Base-by-base conservation (phyloP, 208 protist species). In the Leishmania aethiopica region DNA sequence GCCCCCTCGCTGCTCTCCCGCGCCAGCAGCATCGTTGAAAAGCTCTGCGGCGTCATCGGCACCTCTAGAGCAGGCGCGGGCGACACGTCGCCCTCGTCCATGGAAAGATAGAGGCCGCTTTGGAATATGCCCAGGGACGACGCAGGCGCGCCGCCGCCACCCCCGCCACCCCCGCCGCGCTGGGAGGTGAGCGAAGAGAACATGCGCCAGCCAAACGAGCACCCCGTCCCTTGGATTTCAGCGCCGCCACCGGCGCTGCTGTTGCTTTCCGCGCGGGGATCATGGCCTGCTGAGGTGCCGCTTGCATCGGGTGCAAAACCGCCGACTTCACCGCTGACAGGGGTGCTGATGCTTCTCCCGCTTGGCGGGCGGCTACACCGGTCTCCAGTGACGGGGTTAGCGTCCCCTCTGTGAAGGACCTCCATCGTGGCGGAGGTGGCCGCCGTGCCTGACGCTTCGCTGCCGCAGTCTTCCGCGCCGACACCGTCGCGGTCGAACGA, bases 11-110 rank as follows among this genome's bases (percentile, higher is more conserved):
- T 73, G 78, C 25, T 70, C 55, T 80, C 77, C 42, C 78, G 81
- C 6, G 57, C 77, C 72, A 80, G 81, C 35, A 80, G 6, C 73
- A 91, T 67, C 22, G 84, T 85, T 0, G 84, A 90, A 75, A 86
- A 93, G 51, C 86, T 87, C 74, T 91, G 84, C n/a, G 87, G 85
- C 32, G 90, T 93, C 84, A 93, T 93, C 37, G 90, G 90, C 59
- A 75, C 87, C 66, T 89, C 85, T 71, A 88, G 51, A 35, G 85
- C 80, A 45, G 53, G 28, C 0, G 78, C 17, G 73, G 40, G 74
- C 57, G 78, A 13, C 45, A 80, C 86, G 22, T 88, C 77, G 17
- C 84, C 82, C 28, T 80, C 66, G 22, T 88, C 79, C 19, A 82
- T 42, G 37, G 78, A 79, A 37, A 84, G 76, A 53, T 85, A 75